Percentiles rank a stretch among this genome's conserved stretches.
phyloP scores from a whole-genome alignment of 1,284 basidiomycete species.

The Naganishia sp. region DNA sequence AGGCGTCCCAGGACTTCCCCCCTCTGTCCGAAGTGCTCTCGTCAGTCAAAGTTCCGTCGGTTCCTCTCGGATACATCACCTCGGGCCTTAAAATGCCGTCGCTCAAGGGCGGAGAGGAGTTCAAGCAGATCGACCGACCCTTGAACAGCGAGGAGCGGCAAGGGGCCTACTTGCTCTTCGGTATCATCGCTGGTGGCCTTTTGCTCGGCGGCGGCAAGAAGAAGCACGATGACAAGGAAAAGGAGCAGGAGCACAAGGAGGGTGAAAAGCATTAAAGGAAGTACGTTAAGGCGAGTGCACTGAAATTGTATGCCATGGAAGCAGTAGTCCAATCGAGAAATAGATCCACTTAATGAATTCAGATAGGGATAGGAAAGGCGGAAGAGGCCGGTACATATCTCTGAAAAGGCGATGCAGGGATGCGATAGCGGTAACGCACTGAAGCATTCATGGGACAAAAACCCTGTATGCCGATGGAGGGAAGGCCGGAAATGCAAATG shows the following conservation, averaged over 20 bases:
- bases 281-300: slow-evolving; percentile 1
- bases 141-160: slow-evolving; percentile 60
- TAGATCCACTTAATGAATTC: slow-evolving; percentile 8
- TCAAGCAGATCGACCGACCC: slow-evolving; percentile 54
- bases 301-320: slow-evolving; percentile 29
- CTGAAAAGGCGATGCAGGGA: not conserved
- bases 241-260: slow-evolving; percentile 37
- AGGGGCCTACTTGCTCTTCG: slow-evolving; percentile 62
- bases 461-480: too few relatives aligned
- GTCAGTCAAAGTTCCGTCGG: slow-evolving; percentile 37
- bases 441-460: not conserved
- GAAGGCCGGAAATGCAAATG: not conserved
- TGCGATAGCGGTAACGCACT: not conserved
- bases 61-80: slow-evolving; percentile 29
- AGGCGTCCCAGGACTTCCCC: slow-evolving; percentile 27
- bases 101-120: slow-evolving; percentile 37
- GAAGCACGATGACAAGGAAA: slow-evolving; percentile 21
- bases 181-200: slow-evolving; percentile 61
- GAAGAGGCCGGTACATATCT: too few relatives aligned
- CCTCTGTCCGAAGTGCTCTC: slow-evolving; percentile 34
- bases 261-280: slow-evolving; percentile 19
- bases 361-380: too few relatives aligned
- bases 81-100: slow-evolving; percentile 37
- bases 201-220: slow-evolving; percentile 55
- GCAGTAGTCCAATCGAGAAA: slow-evolving; percentile 25